Evolutionary conservation across 2,329 filamentous ascomycete genomes (phyloP), one percentile per base, ranked within the genome.

Genomic region (Pseudogymnoascus sp.): DNA sequence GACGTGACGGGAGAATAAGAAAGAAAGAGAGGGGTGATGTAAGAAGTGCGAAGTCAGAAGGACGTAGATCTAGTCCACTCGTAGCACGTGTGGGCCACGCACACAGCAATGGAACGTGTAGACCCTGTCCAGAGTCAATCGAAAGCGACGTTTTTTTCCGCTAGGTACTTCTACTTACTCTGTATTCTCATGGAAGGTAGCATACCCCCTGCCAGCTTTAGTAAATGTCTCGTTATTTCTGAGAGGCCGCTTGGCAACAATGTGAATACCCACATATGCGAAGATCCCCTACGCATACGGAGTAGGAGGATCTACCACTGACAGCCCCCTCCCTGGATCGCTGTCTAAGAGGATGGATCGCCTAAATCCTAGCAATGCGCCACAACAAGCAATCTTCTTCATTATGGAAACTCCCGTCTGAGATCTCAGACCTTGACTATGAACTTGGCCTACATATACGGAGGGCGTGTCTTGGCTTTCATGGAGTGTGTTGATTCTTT

Each of bases 121-220:
- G 47, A 54, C 47, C 47, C 47, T 54, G 47, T 20, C 32, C 47
- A 32, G 28, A 18, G 16, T 32, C n/a, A 32, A 20, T 32, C 9
- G 16, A 20, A 54, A n/a, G 28, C 28, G n/a, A 20, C 6, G 11
- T 54, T 54, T 32, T 32, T 25, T 16, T 4, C 28, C 47, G 47
- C 20, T 7, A 34, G 47, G 47, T 54, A 54, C 47, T 54, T 16
- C n/a, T 54, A 54, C 47, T 54, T 54, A 54, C 47, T 54, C 47
- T n/a, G 47, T 54, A 54, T 18, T 32, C 25, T 32, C 47, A 54
- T 54, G 47, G 20, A 32, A 32, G 30, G 28, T 34, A 54, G 28
- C 28, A 54, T 32, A 12, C 16, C 47, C 47, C 47, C 47, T 54
- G 47, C 16, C 3, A 18, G 12, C 47, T 54, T 50, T 20, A 34